Evolutionary conservation across 495 filamentous ascomycete species (phyloP).

Genomic region (Daldinia childiae): DNA sequence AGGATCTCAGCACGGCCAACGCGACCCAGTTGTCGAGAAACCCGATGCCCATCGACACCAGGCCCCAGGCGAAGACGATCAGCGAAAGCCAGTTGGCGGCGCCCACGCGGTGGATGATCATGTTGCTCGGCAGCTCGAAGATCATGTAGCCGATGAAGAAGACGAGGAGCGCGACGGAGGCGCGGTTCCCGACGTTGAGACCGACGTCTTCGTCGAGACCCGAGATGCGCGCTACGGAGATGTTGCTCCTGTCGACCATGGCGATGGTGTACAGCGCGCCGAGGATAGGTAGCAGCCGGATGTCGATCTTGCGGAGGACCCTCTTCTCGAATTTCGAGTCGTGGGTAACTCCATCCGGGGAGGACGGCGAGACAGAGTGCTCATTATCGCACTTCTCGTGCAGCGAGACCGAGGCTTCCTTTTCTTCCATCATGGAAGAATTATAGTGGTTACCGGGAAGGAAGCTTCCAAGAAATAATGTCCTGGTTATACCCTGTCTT

Average conservation of each 20-base stretch:
- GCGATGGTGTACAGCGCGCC: conserved; percentile 49
- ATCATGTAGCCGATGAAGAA: conserved; percentile 50
- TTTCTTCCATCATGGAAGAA: conserved; percentile 24
- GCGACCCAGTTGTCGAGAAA: conserved; percentile 63
- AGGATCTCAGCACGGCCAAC: conserved; percentile 62
- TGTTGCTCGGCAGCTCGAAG: conserved; percentile 68
- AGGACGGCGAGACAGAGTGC: neutral
- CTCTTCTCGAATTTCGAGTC: conserved; percentile 38
- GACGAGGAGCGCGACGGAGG: conserved; percentile 64
- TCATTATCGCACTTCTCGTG: conserved; percentile 34
- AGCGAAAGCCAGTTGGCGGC: conserved; percentile 68
- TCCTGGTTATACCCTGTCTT: neutral
- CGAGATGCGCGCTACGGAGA: conserved; percentile 52
- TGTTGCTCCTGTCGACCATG: conserved; percentile 49
- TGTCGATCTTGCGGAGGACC: conserved; percentile 71
- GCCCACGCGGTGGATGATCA: conserved; percentile 69
- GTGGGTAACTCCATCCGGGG: neutral
- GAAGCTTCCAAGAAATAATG: neutral
- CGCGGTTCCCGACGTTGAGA: conserved; percentile 26
- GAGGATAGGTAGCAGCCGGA: conserved; percentile 66
- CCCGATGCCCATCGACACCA: conserved; percentile 66
- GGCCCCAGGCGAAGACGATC: conserved; percentile 66
- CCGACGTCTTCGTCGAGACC: conserved; percentile 58
- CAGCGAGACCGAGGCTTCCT: conserved; percentile 29
- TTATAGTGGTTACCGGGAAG: neutral